Evolutionary conservation across 192 early-diverging fungal genomes (phyloP), one percentile per base, ranked within the genome.

Genomic region (Podila epicladia): DNA sequence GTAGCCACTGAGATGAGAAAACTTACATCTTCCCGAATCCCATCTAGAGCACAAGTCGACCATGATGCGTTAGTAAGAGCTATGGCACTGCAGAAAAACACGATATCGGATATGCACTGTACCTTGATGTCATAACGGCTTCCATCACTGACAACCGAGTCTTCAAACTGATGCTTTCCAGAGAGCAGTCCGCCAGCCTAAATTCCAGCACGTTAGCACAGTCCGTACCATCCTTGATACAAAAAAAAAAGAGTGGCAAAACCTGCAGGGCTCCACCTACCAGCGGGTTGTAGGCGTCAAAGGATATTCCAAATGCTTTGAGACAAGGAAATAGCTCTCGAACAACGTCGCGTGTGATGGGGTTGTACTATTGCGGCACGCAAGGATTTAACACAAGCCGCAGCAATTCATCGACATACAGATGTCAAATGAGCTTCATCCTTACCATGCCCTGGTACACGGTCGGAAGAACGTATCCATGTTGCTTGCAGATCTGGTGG

Each of bases 251-350:
- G 0, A 29, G 9, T 37, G 35, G 35, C 17, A 0, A 17, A 4
- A 12, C 17, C 41, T 15, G 41, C 13, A 45, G 4, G 12, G 15
- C 2, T 15, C 12, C 2, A 17, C 74, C 37, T 70, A 70, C 87
- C 19, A 90, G 71, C 12, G 89, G 89, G 74, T 92, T 91, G 85
- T 89, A 92, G 11, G 86, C 89, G 62, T 92, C 91, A 57, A 92
- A 91, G 28, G 86, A 74, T 58, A 92, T 87, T 53, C 82, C 76
- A 50, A 91, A 74, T 29, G 78, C 74, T 28, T 82, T 78, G 22
- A 91, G 71, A 50, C 89, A 91, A 15, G 90, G 89, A 49, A 92
- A 69, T 2, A 92, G 82, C 74, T 91, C 91, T 0, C 28, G 45
- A 7, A 65, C 75, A 38, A 82, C 77, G 48, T 67, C 82, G 29